Conservation (phyloP, 257 asterid species). For the Capsicum rhomboideum region DNA sequence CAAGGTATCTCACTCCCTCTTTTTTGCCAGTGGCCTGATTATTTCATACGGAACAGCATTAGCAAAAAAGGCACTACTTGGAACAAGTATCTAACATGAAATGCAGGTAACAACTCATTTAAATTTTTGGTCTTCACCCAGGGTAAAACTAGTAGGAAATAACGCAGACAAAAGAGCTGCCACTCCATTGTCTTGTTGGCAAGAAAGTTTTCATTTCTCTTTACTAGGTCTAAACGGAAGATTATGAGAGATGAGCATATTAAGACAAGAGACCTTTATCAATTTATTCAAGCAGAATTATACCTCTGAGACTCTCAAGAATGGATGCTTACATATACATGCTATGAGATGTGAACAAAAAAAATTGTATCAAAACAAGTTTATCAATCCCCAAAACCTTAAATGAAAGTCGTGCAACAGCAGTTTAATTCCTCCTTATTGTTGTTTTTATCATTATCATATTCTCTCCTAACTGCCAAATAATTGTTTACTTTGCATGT, state of each 20-base stretch:
- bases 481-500: background rate
- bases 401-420: background rate
- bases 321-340: background rate
- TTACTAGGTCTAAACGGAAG: background rate
- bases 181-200: background rate
- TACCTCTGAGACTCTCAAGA: background rate
- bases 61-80: background rate
- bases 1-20: constrained; percentile 78
- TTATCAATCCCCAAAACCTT: background rate
- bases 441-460: background rate
- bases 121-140: background rate
- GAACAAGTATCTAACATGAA: background rate
- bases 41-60: background rate
- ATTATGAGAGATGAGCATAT: background rate
- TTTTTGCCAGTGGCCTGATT: constrained; percentile 48
- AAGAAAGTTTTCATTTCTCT: background rate
- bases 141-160: background rate
- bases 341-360: background rate
- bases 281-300: background rate
- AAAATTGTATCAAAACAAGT: background rate
- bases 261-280: background rate
- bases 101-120: background rate
- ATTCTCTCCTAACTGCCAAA: background rate
- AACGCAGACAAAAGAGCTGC: background rate
- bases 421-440: background rate